Evolutionary conservation across 371 early-diverging fungal genomes (phyloP).

Genomic region (Mucor lusitanicus): DNA sequence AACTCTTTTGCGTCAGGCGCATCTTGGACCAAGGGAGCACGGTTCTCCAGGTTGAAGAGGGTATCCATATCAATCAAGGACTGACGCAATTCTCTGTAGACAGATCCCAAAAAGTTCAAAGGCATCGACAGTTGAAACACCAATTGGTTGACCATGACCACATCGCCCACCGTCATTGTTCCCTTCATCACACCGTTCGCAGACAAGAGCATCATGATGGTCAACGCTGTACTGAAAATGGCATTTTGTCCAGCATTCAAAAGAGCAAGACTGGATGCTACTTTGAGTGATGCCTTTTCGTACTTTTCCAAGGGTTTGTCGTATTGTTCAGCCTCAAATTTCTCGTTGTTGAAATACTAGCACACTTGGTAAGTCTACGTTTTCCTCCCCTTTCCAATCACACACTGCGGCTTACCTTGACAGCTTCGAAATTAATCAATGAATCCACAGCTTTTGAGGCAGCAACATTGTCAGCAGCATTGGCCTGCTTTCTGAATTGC

Average conservation of each 20-base stretch:
- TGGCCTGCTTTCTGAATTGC: constrained; percentile 87
- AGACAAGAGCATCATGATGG: constrained; percentile 92
- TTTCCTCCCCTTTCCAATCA: too few species aligned
- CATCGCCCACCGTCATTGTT: constrained; percentile 91
- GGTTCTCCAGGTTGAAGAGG: constrained; percentile 82
- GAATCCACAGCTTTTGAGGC: constrained; percentile 92
- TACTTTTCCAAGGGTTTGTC: constrained; percentile 85
- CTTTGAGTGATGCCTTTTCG: constrained; percentile 88
- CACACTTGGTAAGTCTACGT: background rate
- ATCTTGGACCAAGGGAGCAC: constrained; percentile 53
- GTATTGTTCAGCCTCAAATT: constrained; percentile 83
- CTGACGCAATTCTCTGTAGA: constrained; percentile 94
- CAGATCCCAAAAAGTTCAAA: constrained; percentile 96
- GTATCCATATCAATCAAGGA: constrained; percentile 95
- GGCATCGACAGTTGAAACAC: constrained; percentile 94
- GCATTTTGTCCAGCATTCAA: constrained; percentile 94
- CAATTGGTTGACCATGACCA: constrained; percentile 96
- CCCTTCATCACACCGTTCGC: constrained; percentile 84
- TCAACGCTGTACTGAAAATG: constrained; percentile 88
- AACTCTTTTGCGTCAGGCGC: constrained; percentile 60
- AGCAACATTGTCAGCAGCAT: constrained; percentile 92
- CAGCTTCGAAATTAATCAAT: constrained; percentile 92
- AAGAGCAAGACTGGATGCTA: constrained; percentile 83
- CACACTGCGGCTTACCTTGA: constrained; percentile 61
- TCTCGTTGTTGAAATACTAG: constrained; percentile 89